Base-by-base conservation (phyloP, 2,329 filamentous ascomycete genomes). In the Conoideocrella luteorostrata region DNA sequence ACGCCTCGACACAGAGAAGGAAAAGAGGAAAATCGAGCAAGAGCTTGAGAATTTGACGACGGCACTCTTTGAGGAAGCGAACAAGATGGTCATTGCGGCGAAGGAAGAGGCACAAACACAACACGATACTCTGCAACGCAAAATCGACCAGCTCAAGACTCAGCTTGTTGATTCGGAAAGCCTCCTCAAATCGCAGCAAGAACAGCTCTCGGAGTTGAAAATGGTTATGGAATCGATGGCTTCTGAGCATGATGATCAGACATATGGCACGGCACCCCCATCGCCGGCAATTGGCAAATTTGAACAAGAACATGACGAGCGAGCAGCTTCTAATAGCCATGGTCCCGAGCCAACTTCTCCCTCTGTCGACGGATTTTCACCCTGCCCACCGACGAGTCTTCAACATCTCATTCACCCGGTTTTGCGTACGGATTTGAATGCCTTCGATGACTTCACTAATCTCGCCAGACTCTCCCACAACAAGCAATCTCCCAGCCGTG, bases 31-130 rank as follows among this genome's bases (percentile, higher is more conserved):
- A 50, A 95, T 96, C 23, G 93, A 98, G 62, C 82, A 86, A 53
- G 93, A 98, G 64, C 70, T 98, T 36, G 93, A 97, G 66, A 87
- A 81, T 41, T 66, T 98, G 50, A 97, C 93, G 0, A 82, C 88
- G 2, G 89, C 88, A 22, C 75, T 98, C n/a, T 98, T 98, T 50
- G 89, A 97, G 60, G 91, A 98, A 70, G 93, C 93, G 39, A 97
- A 98, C 68, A 90, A 86, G 74, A 97, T 98, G 91, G 93, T 98
- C 41, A 87, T 91, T 32, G 61, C 56, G 13, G 91, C 91, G 29
- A 88, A 95, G 58, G 88, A 90, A 61, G 88, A 95, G 49, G 89
- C 93, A 7, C 82, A 89, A 48, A 82, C 79, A 50, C 88, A 96
- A 54, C 84, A 88, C 29, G 89, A 96, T 52, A 75, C 77, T 4